These are phyloP conservation scores for Spizellomyces sp. DNA, from an alignment of 192 early-diverging fungal species.

Conservation along the genomic window DNA sequence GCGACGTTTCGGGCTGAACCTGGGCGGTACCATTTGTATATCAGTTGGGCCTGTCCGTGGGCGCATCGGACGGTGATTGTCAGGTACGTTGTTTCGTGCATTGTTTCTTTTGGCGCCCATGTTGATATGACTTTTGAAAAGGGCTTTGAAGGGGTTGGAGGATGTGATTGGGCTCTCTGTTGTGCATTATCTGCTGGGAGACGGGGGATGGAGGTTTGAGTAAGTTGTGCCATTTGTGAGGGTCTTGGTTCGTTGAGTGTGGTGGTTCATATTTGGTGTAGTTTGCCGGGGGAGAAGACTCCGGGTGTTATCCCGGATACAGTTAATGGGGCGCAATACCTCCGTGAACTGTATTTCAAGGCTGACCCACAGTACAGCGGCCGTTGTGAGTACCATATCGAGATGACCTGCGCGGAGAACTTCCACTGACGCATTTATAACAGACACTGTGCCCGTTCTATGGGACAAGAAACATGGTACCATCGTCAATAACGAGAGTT, in stretches of 20 bases:
- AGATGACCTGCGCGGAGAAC: not conserved
- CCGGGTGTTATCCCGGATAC: conserved; percentile 79
- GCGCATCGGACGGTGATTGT: conserved; percentile 89
- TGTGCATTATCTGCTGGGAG: conserved; percentile 79
- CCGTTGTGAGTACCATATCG: conserved; percentile 26
- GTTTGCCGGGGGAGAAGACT: conserved; percentile 60
- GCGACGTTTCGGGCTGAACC: conserved; percentile 75
- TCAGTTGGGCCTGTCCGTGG: conserved; percentile 55
- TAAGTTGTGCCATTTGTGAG: conserved; percentile 35
- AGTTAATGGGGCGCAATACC: conserved; percentile 71
- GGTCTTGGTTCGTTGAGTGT: not conserved
- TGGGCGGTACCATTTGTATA: conserved; percentile 71
- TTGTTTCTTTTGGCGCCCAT: not conserved
- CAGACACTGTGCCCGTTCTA: conserved; percentile 91
- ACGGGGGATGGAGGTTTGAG: conserved; percentile 73
- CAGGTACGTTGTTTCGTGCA: conserved; percentile 34
- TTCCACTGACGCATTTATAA: conserved; percentile 38
- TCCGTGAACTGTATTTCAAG: conserved; percentile 92
- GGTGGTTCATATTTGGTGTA: conserved; percentile 42
- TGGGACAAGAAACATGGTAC: conserved; percentile 95
- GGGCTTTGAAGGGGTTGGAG: conserved; percentile 85
- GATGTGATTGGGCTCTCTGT: conserved; percentile 81
- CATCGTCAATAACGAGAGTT: conserved; percentile 94
- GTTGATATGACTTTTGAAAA: not conserved
- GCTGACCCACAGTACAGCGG: conserved; percentile 74